Evolutionary conservation across 805 yeast species (phyloP).

Genomic region (Wickerhamomyces bisporus): DNA sequence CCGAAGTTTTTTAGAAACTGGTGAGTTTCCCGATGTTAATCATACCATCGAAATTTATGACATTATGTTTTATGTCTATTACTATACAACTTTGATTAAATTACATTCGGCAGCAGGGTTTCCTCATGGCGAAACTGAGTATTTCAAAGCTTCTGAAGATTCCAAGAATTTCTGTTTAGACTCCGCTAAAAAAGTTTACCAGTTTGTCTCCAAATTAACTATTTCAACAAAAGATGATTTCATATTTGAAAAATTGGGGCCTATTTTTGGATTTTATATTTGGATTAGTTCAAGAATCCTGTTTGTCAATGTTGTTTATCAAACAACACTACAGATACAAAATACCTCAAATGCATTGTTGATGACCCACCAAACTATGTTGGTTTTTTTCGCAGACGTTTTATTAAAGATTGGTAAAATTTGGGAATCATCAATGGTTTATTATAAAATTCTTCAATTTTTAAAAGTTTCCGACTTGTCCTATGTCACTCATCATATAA

Average conservation of each 20-base stretch:
- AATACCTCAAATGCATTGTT: slow-evolving; percentile 5
- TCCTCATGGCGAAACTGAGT: slow-evolving; percentile 21
- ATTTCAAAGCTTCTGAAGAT: slow-evolving; percentile 17
- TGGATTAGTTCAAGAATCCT: slow-evolving; percentile 31
- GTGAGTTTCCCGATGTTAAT: slow-evolving; percentile 1
- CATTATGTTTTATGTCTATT: slow-evolving; percentile 16
- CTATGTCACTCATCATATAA: slow-evolving; percentile 5
- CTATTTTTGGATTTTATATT: slow-evolving; percentile 27
- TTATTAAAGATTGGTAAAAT: slow-evolving; percentile 20
- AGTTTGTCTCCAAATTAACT: slow-evolving; percentile 12
- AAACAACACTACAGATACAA: slow-evolving; percentile 1
- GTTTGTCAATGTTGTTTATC: slow-evolving; percentile 24
- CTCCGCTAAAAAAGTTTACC: slow-evolving; percentile 15
- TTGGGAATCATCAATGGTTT: slow-evolving; percentile 27
- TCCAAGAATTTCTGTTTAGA: slow-evolving; percentile 19
- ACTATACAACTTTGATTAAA: slow-evolving; percentile 18
- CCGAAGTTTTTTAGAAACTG: slow-evolving; percentile 12
- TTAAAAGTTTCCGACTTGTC: slow-evolving; percentile 23
- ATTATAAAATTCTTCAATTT: slow-evolving; percentile 23
- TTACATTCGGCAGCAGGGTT: slow-evolving; percentile 20
- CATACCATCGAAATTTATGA: slow-evolving; percentile 11
- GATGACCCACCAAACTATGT: slow-evolving; percentile 10
- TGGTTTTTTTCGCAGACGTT: slow-evolving; percentile 13
- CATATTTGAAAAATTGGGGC: slow-evolving; percentile 24
- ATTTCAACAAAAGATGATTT: slow-evolving; percentile 7